These are phyloP conservation scores for Leptographium flavum DNA, from an alignment of 2,329 filamentous ascomycete species.

Conservation along the genomic window DNA sequence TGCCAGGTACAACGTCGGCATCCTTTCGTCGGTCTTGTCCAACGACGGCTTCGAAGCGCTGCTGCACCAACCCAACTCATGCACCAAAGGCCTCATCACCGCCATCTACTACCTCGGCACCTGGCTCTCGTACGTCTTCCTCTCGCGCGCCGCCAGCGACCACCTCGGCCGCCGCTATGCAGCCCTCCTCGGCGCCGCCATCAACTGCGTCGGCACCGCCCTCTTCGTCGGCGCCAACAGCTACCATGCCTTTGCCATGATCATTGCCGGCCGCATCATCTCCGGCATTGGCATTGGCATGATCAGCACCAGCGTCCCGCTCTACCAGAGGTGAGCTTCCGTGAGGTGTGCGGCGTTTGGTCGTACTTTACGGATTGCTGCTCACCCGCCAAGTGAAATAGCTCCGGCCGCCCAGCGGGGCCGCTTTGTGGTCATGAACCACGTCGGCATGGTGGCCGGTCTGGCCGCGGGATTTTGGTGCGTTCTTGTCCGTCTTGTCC, in stretches of 20 bases:
- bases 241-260: slow-evolving; percentile 26
- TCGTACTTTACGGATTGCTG: too few species aligned
- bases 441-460: slow-evolving; percentile 41
- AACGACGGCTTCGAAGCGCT: slow-evolving; percentile 37
- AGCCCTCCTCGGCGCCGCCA: slow-evolving; percentile 29
- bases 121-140: slow-evolving; percentile 37
- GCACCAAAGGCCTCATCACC: slow-evolving; percentile 36
- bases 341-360: neutral
- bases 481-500: neutral
- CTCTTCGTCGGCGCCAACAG: slow-evolving; percentile 30
- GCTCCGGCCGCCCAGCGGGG: slow-evolving; percentile 38
- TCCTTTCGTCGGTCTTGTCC: slow-evolving; percentile 40
- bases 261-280: slow-evolving; percentile 35
- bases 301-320: slow-evolving; percentile 39
- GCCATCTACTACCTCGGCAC: slow-evolving; percentile 44
- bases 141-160: slow-evolving; percentile 38
- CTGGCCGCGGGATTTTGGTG: slow-evolving; percentile 41
- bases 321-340: slow-evolving; percentile 35
- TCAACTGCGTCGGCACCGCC: slow-evolving; percentile 32
- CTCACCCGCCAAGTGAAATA: slow-evolving; percentile 28
- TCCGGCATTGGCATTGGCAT: slow-evolving; percentile 39
- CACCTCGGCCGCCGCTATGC: slow-evolving; percentile 35
- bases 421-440: slow-evolving; percentile 43
- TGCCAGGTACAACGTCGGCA: slow-evolving; percentile 42
- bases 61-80: slow-evolving; percentile 28